phyloP scores from a whole-genome alignment of 2,329 filamentous ascomycete genomes.

The Arthroderma sp. region DNA sequence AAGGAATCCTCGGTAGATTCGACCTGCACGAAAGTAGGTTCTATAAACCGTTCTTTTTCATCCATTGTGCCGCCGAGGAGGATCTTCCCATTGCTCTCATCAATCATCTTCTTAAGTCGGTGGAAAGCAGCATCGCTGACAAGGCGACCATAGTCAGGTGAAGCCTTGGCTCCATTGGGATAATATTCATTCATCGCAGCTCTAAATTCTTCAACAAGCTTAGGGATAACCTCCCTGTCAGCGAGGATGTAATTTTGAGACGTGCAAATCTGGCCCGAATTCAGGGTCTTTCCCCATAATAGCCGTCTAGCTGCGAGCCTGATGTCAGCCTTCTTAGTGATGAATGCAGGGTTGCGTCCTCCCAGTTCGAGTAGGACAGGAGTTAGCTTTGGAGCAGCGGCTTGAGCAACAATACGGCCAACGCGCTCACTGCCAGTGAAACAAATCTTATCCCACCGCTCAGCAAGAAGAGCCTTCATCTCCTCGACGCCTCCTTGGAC shows the following conservation, averaged over 20 bases:
- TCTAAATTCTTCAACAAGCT: slow-evolving; percentile 64
- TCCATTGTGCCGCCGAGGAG: slow-evolving; percentile 77
- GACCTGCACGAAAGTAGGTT: slow-evolving; percentile 83
- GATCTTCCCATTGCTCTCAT: slow-evolving; percentile 68
- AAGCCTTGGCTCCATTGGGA: slow-evolving; percentile 66
- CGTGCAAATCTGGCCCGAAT: slow-evolving; percentile 83
- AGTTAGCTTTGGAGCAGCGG: slow-evolving; percentile 77
- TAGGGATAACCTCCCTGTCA: slow-evolving; percentile 57
- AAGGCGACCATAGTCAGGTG: slow-evolving; percentile 65
- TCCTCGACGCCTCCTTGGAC: slow-evolving; percentile 73
- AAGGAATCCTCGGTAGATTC: slow-evolving; percentile 62
- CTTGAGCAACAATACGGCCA: slow-evolving; percentile 76
- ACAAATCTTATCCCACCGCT: slow-evolving; percentile 97
- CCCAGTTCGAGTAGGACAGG: slow-evolving; percentile 84
- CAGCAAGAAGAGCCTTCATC: slow-evolving; percentile 66
- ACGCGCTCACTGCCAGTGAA: slow-evolving; percentile 75
- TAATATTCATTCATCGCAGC: slow-evolving; percentile 63
- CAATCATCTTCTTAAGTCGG: slow-evolving; percentile 83
- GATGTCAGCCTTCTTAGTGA: slow-evolving; percentile 71
- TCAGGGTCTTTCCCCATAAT: slow-evolving; percentile 76
- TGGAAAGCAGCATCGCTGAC: slow-evolving; percentile 68
- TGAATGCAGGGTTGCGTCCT: slow-evolving; percentile 79
- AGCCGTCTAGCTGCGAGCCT: slow-evolving; percentile 69
- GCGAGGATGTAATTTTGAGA: slow-evolving; percentile 86
- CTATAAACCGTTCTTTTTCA: slow-evolving; percentile 67